Evolutionary conservation across 2,329 filamentous ascomycete species (phyloP).

Genomic region (Cucurbitaria berberidis): DNA sequence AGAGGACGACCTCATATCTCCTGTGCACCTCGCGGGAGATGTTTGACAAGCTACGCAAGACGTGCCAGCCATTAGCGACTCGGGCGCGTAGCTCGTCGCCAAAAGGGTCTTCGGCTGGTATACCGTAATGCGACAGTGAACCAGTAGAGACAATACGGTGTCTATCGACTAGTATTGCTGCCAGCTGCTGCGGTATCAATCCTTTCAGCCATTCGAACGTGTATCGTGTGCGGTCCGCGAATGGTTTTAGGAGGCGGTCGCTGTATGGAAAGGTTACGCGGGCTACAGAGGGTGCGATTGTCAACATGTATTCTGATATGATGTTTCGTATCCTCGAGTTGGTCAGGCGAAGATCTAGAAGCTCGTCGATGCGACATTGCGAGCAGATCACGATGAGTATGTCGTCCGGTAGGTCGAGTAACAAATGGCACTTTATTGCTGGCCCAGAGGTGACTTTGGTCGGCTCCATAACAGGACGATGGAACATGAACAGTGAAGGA

Average conservation of each 20-base stretch:
- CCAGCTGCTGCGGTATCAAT: slow-evolving; percentile 38
- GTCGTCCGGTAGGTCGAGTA: slow-evolving; percentile 34
- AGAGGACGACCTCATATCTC: slow-evolving; percentile 9
- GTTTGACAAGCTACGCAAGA: slow-evolving; percentile 30
- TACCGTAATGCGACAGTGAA: slow-evolving; percentile 28
- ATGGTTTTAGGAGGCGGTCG: slow-evolving; percentile 22
- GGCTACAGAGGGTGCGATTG: slow-evolving; percentile 37
- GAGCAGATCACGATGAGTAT: slow-evolving; percentile 38
- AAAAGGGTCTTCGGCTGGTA: slow-evolving; percentile 38
- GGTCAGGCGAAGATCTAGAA: slow-evolving; percentile 30
- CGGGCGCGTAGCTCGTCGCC: slow-evolving; percentile 36
- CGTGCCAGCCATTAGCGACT: slow-evolving; percentile 38
- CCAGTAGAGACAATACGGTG: slow-evolving; percentile 32
- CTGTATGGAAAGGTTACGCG: slow-evolving; percentile 33
- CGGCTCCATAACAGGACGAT: slow-evolving; percentile 5
- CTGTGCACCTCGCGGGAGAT: slow-evolving; percentile 33
- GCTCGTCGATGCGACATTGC: slow-evolving; percentile 37
- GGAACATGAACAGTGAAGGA: not conserved
- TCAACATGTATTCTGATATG: slow-evolving; percentile 32
- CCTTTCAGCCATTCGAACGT: slow-evolving; percentile 31
- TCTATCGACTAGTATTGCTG: slow-evolving; percentile 37
- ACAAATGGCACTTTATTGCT: slow-evolving; percentile 7
- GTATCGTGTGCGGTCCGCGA: slow-evolving; percentile 8
- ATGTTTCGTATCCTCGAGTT: slow-evolving; percentile 26
- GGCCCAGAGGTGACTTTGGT: not conserved